Percentiles rank a stretch among this genome's conserved stretches.
Conservation (phyloP, 306 rosid species). For the Trichosanthes cucumerina region DNA sequence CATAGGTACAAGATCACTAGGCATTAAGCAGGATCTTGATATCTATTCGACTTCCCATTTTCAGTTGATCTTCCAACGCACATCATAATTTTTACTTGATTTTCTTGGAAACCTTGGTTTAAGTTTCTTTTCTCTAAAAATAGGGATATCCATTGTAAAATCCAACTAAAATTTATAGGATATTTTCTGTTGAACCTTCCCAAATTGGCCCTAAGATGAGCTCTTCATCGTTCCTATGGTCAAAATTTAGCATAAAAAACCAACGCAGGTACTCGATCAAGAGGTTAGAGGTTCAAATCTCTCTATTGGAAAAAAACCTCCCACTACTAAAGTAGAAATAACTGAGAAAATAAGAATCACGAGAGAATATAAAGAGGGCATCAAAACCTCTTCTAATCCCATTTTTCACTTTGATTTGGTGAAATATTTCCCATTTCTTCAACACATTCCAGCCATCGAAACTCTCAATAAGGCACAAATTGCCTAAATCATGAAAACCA, state of each 20-base stretch:
- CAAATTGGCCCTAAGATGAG: background rate
- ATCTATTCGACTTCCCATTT: background rate
- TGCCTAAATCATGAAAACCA: background rate
- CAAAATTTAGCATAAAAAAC: too few relatives aligned
- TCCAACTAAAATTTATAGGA: background rate
- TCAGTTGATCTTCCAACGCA: background rate
- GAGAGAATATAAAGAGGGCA: too few relatives aligned
- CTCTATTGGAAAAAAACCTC: too few relatives aligned
- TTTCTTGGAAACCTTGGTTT: background rate
- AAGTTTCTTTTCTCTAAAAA: background rate
- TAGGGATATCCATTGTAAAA: background rate
- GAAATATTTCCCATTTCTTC: background rate
- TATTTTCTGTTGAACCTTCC: background rate
- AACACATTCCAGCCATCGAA: background rate
- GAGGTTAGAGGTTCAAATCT: too few relatives aligned
- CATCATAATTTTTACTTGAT: background rate
- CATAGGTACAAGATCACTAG: background rate
- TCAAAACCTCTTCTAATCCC: too few relatives aligned
- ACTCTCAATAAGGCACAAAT: background rate
- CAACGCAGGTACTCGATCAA: too few relatives aligned
- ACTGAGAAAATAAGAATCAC: too few relatives aligned
- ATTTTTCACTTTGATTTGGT: too few relatives aligned
- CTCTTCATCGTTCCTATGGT: background rate
- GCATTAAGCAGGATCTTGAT: background rate
- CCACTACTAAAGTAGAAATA: too few relatives aligned